phyloP scores from a whole-genome alignment of 73 alveolate genomes.

The Halteria grandinella region DNA sequence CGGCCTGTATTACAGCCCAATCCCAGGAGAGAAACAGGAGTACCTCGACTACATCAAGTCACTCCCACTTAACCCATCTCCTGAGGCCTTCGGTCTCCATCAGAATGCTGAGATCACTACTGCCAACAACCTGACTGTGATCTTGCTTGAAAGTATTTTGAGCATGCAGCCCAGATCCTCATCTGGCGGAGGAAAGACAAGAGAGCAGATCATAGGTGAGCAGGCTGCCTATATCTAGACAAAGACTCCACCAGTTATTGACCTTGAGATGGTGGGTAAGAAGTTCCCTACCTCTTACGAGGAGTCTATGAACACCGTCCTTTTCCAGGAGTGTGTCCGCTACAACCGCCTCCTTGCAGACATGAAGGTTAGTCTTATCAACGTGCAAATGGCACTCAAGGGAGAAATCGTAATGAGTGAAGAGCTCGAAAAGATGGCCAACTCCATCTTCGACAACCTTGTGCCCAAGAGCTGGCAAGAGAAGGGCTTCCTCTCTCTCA shows the following conservation, averaged over 20 bases:
- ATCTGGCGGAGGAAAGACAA: constrained; percentile 92
- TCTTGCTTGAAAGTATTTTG: constrained; percentile 90
- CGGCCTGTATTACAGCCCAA: constrained; percentile 95
- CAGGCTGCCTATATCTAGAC: constrained; percentile 82
- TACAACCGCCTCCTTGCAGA: constrained; percentile 89
- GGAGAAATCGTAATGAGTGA: constrained; percentile 99
- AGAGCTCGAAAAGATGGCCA: constrained; percentile 98
- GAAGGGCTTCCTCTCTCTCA: constrained; percentile 97
- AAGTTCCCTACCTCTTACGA: constrained; percentile 97
- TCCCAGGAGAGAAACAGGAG: constrained; percentile 96
- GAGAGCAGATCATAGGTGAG: constrained; percentile 94
- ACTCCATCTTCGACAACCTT: constrained; percentile 95
- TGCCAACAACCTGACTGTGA: constrained; percentile 95
- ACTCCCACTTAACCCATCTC: constrained; percentile 97
- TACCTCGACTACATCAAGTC: constrained; percentile 96
- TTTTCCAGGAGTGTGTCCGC: constrained; percentile 95
- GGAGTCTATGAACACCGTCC: constrained; percentile 98
- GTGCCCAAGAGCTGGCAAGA: constrained; percentile 98
- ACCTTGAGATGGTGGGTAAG: constrained; percentile 91
- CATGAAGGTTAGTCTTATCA: constrained; percentile 87
- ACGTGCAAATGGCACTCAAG: constrained; percentile 93
- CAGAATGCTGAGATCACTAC: constrained; percentile 99
- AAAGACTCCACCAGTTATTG: constrained; percentile 97
- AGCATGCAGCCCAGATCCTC: constrained; percentile 96
- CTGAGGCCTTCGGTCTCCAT: constrained; percentile 99